These are phyloP conservation scores for Hemileccinum impolitum DNA, from an alignment of 768 basidiomycete species.

Conservation along the genomic window DNA sequence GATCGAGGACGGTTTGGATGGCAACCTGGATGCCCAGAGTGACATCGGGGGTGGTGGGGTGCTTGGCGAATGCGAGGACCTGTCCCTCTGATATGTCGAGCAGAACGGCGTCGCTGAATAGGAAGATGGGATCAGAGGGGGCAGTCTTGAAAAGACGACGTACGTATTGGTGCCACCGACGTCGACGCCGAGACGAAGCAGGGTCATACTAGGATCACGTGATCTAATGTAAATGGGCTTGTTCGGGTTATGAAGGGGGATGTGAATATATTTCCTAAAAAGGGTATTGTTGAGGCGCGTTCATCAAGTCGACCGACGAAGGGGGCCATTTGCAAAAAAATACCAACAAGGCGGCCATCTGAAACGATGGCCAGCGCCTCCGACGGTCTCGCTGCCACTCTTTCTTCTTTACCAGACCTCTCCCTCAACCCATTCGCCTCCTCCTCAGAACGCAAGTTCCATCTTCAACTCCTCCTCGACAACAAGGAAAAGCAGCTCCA, in stretches of 20 bases:
- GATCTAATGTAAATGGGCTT: not conserved
- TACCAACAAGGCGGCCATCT: conserved; percentile 12
- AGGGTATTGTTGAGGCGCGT: not conserved
- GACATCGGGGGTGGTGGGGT: conserved; percentile 54
- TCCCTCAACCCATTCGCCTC: conserved; percentile 42
- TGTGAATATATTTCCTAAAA: conserved; percentile 5
- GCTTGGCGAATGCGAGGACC: conserved; percentile 39
- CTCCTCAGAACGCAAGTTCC: conserved; percentile 57
- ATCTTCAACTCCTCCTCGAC: conserved; percentile 72
- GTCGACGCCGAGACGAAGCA: conserved; percentile 31
- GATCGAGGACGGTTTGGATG: conserved; percentile 42
- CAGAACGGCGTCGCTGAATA: conserved; percentile 32
- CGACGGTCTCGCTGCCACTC: conserved; percentile 30
- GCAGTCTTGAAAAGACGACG: not conserved
- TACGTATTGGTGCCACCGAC: conserved; percentile 36
- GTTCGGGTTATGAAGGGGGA: not conserved
- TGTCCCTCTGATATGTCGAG: conserved; percentile 14
- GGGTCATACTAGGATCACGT: not conserved
- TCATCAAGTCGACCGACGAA: conserved; percentile 5
- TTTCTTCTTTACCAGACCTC: conserved; percentile 27
- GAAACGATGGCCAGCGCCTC: conserved; percentile 41
- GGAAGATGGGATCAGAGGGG: not conserved
- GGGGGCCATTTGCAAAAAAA: conserved; percentile 7
- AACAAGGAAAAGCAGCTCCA: conserved; percentile 90
- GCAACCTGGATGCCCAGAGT: conserved; percentile 57